Conservation (phyloP, 306 rosid species). For the Calophaca sinica region DNA sequence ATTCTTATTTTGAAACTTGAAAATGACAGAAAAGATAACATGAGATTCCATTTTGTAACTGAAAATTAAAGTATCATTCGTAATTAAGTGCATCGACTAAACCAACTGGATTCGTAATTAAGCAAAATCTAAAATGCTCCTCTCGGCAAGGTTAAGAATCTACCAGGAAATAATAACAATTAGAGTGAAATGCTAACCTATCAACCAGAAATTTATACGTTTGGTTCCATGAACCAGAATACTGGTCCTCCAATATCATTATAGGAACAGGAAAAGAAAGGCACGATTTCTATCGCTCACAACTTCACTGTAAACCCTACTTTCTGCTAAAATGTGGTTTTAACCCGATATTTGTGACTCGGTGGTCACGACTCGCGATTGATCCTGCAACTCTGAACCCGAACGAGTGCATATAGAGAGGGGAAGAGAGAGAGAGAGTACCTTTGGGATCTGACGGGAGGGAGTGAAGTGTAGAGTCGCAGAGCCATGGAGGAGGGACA, state of each 20-base stretch:
- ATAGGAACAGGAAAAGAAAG: background rate
- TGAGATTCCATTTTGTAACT: background rate
- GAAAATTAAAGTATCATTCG: conserved; percentile 1
- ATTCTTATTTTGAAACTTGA: conserved; percentile 8
- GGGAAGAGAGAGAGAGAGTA: conserved; percentile 38
- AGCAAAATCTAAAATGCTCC: conserved; percentile 30
- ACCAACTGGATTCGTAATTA: background rate
- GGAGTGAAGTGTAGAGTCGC: conserved; percentile 49
- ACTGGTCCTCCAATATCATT: background rate
- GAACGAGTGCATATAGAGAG: background rate
- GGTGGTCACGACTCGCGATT: background rate
- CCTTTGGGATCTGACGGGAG: conserved; percentile 57
- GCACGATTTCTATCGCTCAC: background rate
- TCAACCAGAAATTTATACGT: background rate
- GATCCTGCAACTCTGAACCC: background rate
- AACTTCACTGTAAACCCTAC: conserved; percentile 32
- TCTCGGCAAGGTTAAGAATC: background rate
- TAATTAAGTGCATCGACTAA: conserved; percentile 2
- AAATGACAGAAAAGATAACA: background rate
- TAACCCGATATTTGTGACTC: background rate
- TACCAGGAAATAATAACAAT: conserved; percentile 17
- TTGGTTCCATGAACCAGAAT: background rate
- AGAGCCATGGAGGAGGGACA: conserved; percentile 81
- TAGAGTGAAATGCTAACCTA: background rate
- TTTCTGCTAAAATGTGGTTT: background rate